These are phyloP conservation scores for Penicillium ochrochloron DNA, from an alignment of 495 filamentous ascomycete genomes.

Conservation along the genomic window DNA sequence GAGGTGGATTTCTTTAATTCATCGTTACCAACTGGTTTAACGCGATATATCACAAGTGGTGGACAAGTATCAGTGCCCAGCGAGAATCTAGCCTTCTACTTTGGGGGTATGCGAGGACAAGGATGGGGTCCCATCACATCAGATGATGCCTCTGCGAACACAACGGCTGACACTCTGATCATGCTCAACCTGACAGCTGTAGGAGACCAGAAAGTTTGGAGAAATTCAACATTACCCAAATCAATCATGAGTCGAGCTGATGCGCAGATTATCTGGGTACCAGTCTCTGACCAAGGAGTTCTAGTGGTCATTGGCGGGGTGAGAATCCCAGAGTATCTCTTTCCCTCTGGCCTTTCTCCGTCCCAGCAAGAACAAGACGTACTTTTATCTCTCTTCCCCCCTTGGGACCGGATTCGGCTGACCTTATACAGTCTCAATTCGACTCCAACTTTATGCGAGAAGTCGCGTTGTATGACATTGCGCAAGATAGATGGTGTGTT, in stretches of 20 bases:
- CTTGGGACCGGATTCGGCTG: not conserved
- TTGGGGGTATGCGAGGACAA: constrained; percentile 59
- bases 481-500: constrained; percentile 7
- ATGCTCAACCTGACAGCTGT: constrained; percentile 60
- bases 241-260: constrained; percentile 59
- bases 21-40: constrained; percentile 38
- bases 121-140: constrained; percentile 50
- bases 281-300: constrained; percentile 61
- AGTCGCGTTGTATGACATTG: constrained; percentile 70
- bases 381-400: not conserved
- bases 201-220: constrained; percentile 50
- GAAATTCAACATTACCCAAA: constrained; percentile 55
- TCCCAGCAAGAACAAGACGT: constrained; percentile 3
- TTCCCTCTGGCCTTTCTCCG: constrained; percentile 3
- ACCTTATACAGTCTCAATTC: not conserved
- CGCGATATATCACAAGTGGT: constrained; percentile 65
- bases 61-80: constrained; percentile 65
- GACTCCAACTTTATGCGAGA: constrained; percentile 63
- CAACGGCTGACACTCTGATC: constrained; percentile 51
- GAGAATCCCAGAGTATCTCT: constrained; percentile 48
- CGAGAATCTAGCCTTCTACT: constrained; percentile 72
- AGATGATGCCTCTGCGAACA: constrained; percentile 34
- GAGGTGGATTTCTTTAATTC: not conserved
- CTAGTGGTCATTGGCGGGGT: constrained; percentile 70
- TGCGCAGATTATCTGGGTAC: constrained; percentile 69